Percentiles rank a stretch among this genome's conserved stretches.
phyloP scores from a whole-genome alignment of 202 grass and related monocot genomes.

The Zizania palustris region DNA sequence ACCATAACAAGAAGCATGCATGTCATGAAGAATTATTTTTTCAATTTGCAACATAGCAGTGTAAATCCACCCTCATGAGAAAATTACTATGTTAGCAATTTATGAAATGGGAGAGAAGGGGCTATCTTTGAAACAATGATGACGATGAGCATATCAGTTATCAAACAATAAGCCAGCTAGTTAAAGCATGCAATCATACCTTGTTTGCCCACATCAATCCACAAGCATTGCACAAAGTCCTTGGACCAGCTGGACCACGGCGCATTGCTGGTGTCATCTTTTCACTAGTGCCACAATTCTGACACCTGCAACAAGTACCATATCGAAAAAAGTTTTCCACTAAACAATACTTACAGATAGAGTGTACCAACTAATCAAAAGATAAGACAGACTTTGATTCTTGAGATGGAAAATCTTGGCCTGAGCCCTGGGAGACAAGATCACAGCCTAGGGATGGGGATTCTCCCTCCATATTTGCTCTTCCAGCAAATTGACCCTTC shows the following conservation, averaged over 20 bases:
- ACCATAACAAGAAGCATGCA: constrained; percentile 36
- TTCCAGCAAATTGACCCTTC: constrained; percentile 95
- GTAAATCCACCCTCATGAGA: neutral
- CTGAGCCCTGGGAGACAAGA: constrained; percentile 43
- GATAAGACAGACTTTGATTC: constrained; percentile 63
- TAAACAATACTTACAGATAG: constrained; percentile 38
- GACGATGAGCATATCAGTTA: constrained; percentile 23
- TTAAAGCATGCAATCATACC: constrained; percentile 38
- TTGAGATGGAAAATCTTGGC: constrained; percentile 58
- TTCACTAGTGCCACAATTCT: constrained; percentile 91
- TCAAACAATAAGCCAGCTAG: constrained; percentile 4
- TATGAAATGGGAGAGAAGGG: constrained; percentile 7
- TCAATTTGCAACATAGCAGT: constrained; percentile 7
- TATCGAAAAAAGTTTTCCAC: constrained; percentile 29
- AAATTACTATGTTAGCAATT: neutral
- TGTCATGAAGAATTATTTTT: constrained; percentile 11
- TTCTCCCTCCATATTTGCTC: constrained; percentile 62
- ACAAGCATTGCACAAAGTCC: constrained; percentile 96
- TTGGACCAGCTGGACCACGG: constrained; percentile 94
- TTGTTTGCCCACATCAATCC: constrained; percentile 99
- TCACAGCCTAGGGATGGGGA: constrained; percentile 56
- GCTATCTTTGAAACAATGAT: neutral
- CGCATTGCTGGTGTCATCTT: constrained; percentile 91
- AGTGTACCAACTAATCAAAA: constrained; percentile 33
- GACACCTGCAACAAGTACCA: constrained; percentile 62